phyloP scores from a whole-genome alignment of 2,329 filamentous ascomycete genomes.

The Pseudopithomyces maydicus region DNA sequence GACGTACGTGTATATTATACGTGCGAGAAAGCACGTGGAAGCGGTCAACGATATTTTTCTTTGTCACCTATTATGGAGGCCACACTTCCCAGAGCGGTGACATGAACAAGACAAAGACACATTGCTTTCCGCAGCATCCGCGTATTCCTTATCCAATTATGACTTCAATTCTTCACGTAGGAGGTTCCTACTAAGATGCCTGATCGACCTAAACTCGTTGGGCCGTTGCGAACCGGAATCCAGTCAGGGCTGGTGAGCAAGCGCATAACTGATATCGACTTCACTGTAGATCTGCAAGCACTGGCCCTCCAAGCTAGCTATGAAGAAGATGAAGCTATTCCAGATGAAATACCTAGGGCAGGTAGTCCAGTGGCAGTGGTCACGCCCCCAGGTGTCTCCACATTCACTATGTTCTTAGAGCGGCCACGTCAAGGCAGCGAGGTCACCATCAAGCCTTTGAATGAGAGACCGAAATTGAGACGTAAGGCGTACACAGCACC shows the following conservation, averaged over 20 bases:
- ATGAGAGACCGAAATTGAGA: constrained; percentile 15
- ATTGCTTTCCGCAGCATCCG: background rate
- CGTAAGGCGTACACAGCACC: constrained; percentile 29
- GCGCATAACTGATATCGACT: constrained; percentile 4
- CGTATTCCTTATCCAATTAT: background rate
- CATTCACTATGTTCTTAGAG: constrained; percentile 2
- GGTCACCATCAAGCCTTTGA: background rate
- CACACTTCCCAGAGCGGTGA: background rate
- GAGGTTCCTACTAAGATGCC: constrained; percentile 3
- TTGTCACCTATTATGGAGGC: background rate
- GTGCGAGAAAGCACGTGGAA: background rate
- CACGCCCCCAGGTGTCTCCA: background rate
- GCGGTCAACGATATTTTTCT: background rate
- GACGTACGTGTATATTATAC: too few species aligned
- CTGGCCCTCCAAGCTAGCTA: constrained; percentile 18
- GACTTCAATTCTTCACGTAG: background rate
- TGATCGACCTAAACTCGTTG: constrained; percentile 5
- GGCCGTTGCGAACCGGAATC: constrained; percentile 1
- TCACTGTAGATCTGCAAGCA: constrained; percentile 13
- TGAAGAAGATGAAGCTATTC: constrained; percentile 3
- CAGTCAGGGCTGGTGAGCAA: background rate
- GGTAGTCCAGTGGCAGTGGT: constrained; percentile 2
- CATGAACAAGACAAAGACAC: constrained; percentile 3
- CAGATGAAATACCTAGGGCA: background rate
- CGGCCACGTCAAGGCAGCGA: constrained; percentile 11